Percentiles rank a stretch among this genome's conserved stretches.
Conservation (phyloP, 106 monocot genomes). For the Amphibolis antarctica region DNA sequence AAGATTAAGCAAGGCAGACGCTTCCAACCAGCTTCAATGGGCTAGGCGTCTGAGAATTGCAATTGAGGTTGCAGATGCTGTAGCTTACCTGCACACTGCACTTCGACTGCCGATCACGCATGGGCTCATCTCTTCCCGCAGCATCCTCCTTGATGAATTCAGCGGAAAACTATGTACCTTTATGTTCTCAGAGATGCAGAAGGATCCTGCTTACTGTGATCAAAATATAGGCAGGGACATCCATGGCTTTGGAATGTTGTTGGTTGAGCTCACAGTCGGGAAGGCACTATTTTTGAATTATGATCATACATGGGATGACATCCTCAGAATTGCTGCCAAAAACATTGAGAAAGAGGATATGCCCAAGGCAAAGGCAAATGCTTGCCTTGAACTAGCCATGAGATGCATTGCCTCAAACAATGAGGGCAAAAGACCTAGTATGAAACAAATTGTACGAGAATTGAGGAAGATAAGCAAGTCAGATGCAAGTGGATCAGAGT, state of each 20-base stretch:
- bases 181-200: not conserved
- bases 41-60: not conserved
- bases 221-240: not conserved
- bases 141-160: not conserved
- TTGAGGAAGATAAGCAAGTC: not conserved
- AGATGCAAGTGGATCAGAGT: not conserved
- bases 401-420: not conserved
- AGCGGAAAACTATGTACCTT: not conserved
- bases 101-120: not conserved
- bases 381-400: not conserved
- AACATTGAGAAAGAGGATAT: not conserved
- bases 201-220: not conserved
- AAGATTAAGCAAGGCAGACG: not conserved
- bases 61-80: not conserved
- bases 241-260: not conserved
- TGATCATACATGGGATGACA: not conserved
- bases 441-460: not conserved
- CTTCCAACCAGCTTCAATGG: not conserved
- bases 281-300: not conserved
- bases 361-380: not conserved
- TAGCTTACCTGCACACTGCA: not conserved
- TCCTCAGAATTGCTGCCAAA: too few relatives aligned
- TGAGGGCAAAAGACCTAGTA: not conserved
- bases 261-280: not conserved
- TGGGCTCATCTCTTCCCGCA: not conserved